Base-by-base conservation (phyloP, 2,329 filamentous ascomycete genomes). In the Elsinoe perseae region DNA sequence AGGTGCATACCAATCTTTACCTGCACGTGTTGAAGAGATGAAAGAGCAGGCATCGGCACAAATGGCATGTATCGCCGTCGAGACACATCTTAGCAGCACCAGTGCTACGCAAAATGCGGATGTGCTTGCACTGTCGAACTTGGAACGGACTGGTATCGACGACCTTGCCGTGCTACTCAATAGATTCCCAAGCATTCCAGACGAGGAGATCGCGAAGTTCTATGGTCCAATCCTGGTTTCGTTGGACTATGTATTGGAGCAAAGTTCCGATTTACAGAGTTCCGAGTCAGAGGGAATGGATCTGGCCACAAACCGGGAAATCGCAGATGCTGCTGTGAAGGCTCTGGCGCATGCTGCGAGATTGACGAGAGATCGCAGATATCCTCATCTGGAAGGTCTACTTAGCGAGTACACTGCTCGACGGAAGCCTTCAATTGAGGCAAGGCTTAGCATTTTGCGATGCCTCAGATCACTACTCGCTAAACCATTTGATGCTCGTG, bases 141-240 rank as follows among this genome's bases (percentile, higher is more conserved):
- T 59, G 10, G 57, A 59, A 9, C 52, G 57, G 27, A 50, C 40
- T 2, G 42, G 56, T 4, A 43, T 59, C 18, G 57, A 58, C 14
- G 34, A 91, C 32, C 77, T 97, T 1, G 77, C 87, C 0, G 78
- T 83, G 21, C 75, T 95, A 0, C 74, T 98, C 40, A 86, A 87
- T 67, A 85, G 91, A 62, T 81, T 97, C 50, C 84, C 91, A 18
- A 97, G 97, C 62, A 91, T 98, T 0, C 88, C 93, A 0, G 93
- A 98, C 68, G 95, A 97, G 56, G 95, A 98, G 71, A 88, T 98
- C 30, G 93, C 98, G 60, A 98, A 97, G 74, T 80, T 97, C 40
- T 75, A 97, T 6, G 86, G 82, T 12, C 57, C 55, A 0, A 52
- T 59, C 7, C 27, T 61, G 30, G 44, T 42, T 2, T 56, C 54